Conservation (phyloP, 306 rosid species). For the Rosa persica region DNA sequence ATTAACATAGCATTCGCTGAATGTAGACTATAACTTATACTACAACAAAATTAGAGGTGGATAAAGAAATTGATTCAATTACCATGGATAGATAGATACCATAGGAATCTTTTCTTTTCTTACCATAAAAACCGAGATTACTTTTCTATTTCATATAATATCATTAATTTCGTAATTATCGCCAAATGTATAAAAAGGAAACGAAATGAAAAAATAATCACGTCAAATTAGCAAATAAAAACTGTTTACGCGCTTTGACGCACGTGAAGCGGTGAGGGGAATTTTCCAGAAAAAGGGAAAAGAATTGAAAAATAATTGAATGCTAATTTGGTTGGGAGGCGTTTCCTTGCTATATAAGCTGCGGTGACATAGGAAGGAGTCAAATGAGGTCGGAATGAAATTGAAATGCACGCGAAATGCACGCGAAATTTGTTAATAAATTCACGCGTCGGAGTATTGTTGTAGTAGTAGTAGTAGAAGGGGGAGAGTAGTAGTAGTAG, state of each 20-base stretch:
- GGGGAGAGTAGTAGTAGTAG: not conserved
- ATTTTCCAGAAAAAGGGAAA: not conserved
- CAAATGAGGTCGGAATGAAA: constrained; percentile 98
- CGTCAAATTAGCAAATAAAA: too few relatives aligned
- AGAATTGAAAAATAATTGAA: not conserved
- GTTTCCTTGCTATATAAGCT: constrained; percentile 25
- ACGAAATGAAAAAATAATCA: not conserved
- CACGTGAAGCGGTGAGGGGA: not conserved
- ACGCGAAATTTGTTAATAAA: constrained; percentile 61
- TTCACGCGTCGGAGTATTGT: constrained; percentile 64
- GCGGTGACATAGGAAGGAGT: constrained; percentile 30
- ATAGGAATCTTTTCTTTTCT: not conserved
- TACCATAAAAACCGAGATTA: not conserved
- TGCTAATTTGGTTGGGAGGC: not conserved
- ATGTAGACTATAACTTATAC: too few relatives aligned
- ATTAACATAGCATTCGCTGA: too few relatives aligned
- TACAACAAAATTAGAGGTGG: not conserved
- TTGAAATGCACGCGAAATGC: constrained; percentile 69
- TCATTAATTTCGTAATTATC: not conserved
- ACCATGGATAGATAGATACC: not conserved
- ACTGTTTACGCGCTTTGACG: not conserved
- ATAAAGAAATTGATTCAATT: not conserved
- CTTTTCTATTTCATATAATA: not conserved
- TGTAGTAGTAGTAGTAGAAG: not conserved
- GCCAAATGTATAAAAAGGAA: not conserved